Evolutionary conservation across 495 filamentous ascomycete species (phyloP).

Genomic region (Penicillium atrosanguineum): DNA sequence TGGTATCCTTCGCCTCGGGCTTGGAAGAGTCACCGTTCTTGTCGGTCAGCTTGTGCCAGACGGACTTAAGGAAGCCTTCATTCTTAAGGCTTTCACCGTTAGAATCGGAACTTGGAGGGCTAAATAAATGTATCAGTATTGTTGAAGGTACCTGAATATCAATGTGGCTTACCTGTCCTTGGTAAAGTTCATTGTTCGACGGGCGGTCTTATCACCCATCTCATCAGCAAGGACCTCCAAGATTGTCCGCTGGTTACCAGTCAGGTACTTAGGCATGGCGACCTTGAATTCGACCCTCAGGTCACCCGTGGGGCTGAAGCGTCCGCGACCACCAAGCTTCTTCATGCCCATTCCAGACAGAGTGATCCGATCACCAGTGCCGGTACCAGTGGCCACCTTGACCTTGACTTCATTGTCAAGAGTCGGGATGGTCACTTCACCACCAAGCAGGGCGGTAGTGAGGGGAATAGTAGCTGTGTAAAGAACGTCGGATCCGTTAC

Average conservation of each 20-base stretch:
- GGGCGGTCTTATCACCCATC: conserved; percentile 86
- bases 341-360: conserved; percentile 90
- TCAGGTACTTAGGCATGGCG: conserved; percentile 89
- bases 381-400: conserved; percentile 84
- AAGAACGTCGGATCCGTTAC: conserved; percentile 81
- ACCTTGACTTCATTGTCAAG: conserved; percentile 86
- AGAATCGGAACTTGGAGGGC: conserved; percentile 13
- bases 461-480: conserved; percentile 90
- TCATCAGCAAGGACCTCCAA: conserved; percentile 95
- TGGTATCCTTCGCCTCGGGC: conserved; percentile 25
- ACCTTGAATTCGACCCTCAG: conserved; percentile 93
- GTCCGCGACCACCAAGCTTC: conserved; percentile 58
- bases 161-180: conserved; percentile 42
- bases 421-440: conserved; percentile 84
- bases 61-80: conserved; percentile 82
- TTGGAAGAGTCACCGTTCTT: conserved; percentile 54
- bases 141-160: neutral
- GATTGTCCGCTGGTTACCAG: conserved; percentile 82
- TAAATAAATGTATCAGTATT: conserved; percentile 10
- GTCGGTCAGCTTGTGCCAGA: conserved; percentile 85
- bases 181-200: conserved; percentile 77
- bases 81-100: conserved; percentile 55
- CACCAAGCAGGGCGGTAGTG: conserved; percentile 89
- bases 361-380: conserved; percentile 86
- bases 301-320: conserved; percentile 63